phyloP scores from a whole-genome alignment of 2,329 filamentous ascomycete genomes.

The Cercospora janseana region DNA sequence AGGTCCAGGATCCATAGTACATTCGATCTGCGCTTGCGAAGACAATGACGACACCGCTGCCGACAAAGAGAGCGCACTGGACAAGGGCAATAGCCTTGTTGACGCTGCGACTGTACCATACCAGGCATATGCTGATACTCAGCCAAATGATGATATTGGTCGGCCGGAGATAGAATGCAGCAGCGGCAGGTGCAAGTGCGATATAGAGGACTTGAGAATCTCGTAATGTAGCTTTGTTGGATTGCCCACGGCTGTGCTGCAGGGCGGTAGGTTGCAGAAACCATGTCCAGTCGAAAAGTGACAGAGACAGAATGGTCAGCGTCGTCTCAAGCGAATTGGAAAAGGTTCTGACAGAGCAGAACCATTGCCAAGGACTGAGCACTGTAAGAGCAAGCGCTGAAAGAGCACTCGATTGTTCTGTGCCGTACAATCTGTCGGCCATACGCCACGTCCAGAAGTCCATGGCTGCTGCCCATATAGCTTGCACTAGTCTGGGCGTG shows the following conservation, averaged over 20 bases:
- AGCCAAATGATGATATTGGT: slow-evolving; percentile 88
- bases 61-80: slow-evolving; percentile 30
- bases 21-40: slow-evolving; percentile 68
- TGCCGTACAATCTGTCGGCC: slow-evolving; percentile 69
- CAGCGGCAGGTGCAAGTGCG: slow-evolving; percentile 71
- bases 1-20: slow-evolving; percentile 78
- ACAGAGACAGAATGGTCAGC: slow-evolving; percentile 74
- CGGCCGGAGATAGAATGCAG: slow-evolving; percentile 81
- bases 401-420: slow-evolving; percentile 61
- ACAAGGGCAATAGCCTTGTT: slow-evolving; percentile 21
- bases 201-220: too few species aligned
- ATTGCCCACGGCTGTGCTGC: neutral
- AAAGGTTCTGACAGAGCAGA: slow-evolving; percentile 86
- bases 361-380: slow-evolving; percentile 92
- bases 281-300: slow-evolving; percentile 78
- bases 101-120: slow-evolving; percentile 45
- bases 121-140: slow-evolving; percentile 58
- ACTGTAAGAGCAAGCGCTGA: slow-evolving; percentile 68
- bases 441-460: slow-evolving; percentile 90
- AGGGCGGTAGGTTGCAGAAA: slow-evolving; percentile 19
- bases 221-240: neutral
- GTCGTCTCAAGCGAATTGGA: slow-evolving; percentile 94
- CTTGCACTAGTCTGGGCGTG: slow-evolving; percentile 73
- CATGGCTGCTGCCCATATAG: slow-evolving; percentile 69
- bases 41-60: slow-evolving; percentile 58